Evolutionary conservation across 1,284 basidiomycete genomes (phyloP), one percentile per base, ranked within the genome.

Genomic region (Ceratobasidium sp.): DNA sequence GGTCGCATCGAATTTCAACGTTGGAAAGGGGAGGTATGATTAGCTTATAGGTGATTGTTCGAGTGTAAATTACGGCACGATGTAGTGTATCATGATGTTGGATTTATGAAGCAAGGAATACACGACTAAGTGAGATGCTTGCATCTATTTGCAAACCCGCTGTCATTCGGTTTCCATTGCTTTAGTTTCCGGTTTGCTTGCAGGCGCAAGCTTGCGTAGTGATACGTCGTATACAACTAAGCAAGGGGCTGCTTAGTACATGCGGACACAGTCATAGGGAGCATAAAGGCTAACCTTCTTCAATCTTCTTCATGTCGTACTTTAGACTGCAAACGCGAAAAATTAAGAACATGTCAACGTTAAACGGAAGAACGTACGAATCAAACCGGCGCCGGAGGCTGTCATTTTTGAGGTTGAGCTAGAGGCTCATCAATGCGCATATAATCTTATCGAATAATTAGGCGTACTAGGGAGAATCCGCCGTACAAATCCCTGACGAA

Each of bases 321-420:
- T 95, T 95, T 33, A 95, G 85, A 81, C 92, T 91, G 82, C 10
- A 13, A 42, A 20, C 18, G 18, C 20, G 3, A 3, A 60, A 28
- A 3, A 10, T 15, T 28, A 18, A n/a, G 49, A 26, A 18, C 39
- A 23, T n/a, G 33, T 4, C 33, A 33, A 80, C 80, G 71, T 4
- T 33, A 15, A 53, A 44, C 13, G 46, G 6, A n/a, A 13, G 40
- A 23, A 58, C 80, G 40, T 73, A 81, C 81, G 80, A 82, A 78
- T 85, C 95, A 82, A 94, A 96, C 70, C 94, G 86, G 79, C 94
- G 90, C 13, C 95, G 91, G 4, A 96, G 86, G 0, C 87, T 84
- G 83, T 96, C 95, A 80, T 96, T 96, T 83, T 95, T 96, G n/a
- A 96, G 87, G 83, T 96, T 96, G n/a, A 96, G 87, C 92, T 95